Percentiles rank a stretch among this genome's conserved stretches.
Evolutionary conservation across 148 eudicot species (phyloP).

Genomic region (Dysphania ambrosioides): DNA sequence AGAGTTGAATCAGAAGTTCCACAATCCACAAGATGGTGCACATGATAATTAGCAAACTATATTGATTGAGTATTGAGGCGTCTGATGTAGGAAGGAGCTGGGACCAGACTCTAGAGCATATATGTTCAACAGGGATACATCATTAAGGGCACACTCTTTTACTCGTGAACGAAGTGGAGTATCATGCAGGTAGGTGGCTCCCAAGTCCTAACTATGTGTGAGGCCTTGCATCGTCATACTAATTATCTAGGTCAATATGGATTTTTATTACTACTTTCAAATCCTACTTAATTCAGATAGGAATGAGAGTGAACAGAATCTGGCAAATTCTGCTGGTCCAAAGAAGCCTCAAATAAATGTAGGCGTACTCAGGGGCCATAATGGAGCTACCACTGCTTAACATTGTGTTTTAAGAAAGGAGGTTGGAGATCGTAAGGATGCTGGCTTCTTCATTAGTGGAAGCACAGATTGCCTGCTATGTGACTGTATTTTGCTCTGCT

Average conservation of each 20-base stretch:
- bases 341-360: constrained; percentile 74
- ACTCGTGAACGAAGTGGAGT: constrained; percentile 58
- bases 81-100: constrained; percentile 94
- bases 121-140: constrained; percentile 78
- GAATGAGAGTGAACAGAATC: constrained; percentile 69
- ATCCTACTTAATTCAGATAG: constrained; percentile 37
- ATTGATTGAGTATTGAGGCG: too few relatives aligned
- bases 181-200: constrained; percentile 30
- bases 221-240: constrained; percentile 39
- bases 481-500: constrained; percentile 1
- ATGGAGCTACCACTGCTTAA: constrained; percentile 85
- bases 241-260: constrained; percentile 19
- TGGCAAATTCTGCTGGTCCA: constrained; percentile 55
- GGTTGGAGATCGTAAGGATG: constrained; percentile 99
- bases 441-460: constrained; percentile 97
- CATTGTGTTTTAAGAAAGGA: constrained; percentile 97
- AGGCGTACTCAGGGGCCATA: constrained; percentile 93
- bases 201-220: constrained; percentile 50
- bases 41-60: constrained; percentile 65
- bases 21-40: constrained; percentile 67
- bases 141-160: constrained; percentile 62
- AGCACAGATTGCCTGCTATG: constrained; percentile 93
- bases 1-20: constrained; percentile 72
- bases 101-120: too few relatives aligned
- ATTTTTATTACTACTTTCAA: constrained; percentile 13